Conservation (phyloP, 2,329 filamentous ascomycete genomes). For the Thelonectria olida region DNA sequence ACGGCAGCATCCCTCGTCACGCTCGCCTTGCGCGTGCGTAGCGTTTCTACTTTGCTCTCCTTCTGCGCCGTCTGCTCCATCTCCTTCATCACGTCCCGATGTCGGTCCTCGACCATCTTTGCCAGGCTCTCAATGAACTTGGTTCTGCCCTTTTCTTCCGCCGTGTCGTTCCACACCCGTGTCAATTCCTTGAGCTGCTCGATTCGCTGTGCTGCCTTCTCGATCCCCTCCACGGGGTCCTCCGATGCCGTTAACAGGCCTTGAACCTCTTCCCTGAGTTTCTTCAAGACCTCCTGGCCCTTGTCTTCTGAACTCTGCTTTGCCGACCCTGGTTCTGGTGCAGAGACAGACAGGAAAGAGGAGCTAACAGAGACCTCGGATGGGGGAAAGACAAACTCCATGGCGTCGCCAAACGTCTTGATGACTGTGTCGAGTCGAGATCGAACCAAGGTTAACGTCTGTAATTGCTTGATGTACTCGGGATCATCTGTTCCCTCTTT, state of each 20-base stretch:
- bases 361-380: slow-evolving; percentile 86
- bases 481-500: slow-evolving; percentile 57
- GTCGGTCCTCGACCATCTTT: slow-evolving; percentile 83
- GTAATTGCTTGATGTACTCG: slow-evolving; percentile 78
- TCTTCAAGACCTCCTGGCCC: slow-evolving; percentile 80
- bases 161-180: slow-evolving; percentile 92
- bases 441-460: slow-evolving; percentile 84
- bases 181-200: slow-evolving; percentile 80
- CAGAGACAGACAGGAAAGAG: slow-evolving; percentile 89
- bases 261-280: slow-evolving; percentile 76
- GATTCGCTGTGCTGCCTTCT: slow-evolving; percentile 77
- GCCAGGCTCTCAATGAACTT: slow-evolving; percentile 85
- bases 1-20: slow-evolving; percentile 40
- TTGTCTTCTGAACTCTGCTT: slow-evolving; percentile 82
- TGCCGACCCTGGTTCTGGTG: slow-evolving; percentile 74
- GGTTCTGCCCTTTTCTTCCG: slow-evolving; percentile 85
- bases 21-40: slow-evolving; percentile 49
- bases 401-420: slow-evolving; percentile 90
- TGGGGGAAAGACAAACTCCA: slow-evolving; percentile 93
- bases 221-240: slow-evolving; percentile 73
- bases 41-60: slow-evolving; percentile 45
- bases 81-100: slow-evolving; percentile 62
- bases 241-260: slow-evolving; percentile 67
- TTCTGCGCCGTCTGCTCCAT: slow-evolving; percentile 54
- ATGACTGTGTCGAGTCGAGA: slow-evolving; percentile 88